phyloP scores from a whole-genome alignment of 2,329 filamentous ascomycete species.

The Alternaria tenuissima region DNA sequence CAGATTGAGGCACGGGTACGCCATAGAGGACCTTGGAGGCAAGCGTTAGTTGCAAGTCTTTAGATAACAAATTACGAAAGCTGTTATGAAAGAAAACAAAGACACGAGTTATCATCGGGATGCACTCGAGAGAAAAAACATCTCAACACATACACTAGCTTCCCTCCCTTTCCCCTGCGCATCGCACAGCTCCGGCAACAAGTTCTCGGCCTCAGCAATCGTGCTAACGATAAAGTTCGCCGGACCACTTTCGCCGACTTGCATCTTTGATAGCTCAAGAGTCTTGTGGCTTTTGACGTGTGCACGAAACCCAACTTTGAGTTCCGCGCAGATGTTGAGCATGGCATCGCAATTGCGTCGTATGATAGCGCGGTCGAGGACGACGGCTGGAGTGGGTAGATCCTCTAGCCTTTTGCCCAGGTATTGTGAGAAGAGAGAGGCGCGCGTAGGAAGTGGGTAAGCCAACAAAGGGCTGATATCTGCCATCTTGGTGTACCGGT shows the following conservation, averaged over 20 bases:
- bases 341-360: conserved; percentile 74
- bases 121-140: background rate
- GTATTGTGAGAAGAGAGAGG: conserved; percentile 49
- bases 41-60: background rate
- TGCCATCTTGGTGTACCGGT: background rate
- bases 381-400: conserved; percentile 70
- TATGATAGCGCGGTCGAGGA: conserved; percentile 73
- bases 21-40: conserved; percentile 70
- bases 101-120: background rate
- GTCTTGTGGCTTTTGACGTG: conserved; percentile 91
- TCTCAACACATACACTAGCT: conserved; percentile 63
- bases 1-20: conserved; percentile 71
- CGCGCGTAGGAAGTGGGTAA: conserved; percentile 28
- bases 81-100: background rate
- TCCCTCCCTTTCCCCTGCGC: conserved; percentile 62
- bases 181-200: conserved; percentile 67
- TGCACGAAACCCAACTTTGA: conserved; percentile 73
- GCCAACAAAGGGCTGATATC: background rate
- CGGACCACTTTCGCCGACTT: conserved; percentile 68
- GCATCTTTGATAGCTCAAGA: conserved; percentile 69
- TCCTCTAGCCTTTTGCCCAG: conserved; percentile 68
- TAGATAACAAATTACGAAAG: background rate
- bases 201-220: conserved; percentile 73
- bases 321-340: conserved; percentile 67
- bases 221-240: conserved; percentile 76